Evolutionary conservation across 2,329 filamentous ascomycete species (phyloP), one percentile per base, ranked within the genome.

Genomic region (Clonostachys sp.): DNA sequence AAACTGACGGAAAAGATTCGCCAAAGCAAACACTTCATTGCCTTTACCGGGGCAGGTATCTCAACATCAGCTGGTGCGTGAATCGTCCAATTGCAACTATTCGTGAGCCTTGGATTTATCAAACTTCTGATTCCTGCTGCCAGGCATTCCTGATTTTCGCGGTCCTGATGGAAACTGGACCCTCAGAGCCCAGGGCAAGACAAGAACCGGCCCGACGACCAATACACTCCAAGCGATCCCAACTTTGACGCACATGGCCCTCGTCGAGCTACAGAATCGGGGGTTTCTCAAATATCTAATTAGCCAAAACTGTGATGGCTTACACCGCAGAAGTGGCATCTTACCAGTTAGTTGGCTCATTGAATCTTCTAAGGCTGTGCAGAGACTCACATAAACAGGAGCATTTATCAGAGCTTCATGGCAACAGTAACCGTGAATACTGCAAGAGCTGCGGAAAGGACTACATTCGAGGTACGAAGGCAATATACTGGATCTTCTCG

Each of bases 131-230:
- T 6, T 1, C 7, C 5, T 8, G 6, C 6, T 8, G 20, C 4
- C 16, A 72, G 70, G 69, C 3, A 73, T 75, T 14, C 68, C 73
- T 4, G 72, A 75, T 44, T 76, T 75, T 46, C 63, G 72, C n/a
- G 72, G 71, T 1, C 70, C 72, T 0, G 63, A 74, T 38, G 72
- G 72, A 2, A 64, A 63, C 5, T 74, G 71, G 72, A 74, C 71
- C 2, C 55, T 73, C 2, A 57, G 61, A 45, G 71, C 70, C 2
- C 71, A 73, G 49, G 69, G 70, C 0, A 58, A 63, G 52, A 49
- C 67, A 38, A 58, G 56, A 2, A 63, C 60, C 1, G 51, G 48
- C 9, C 62, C 65, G 43, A 51, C 58, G 0, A 61, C 62, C 10
- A 69, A 56, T 41, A 71, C 70, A 0, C 46, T 74, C 6, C 65